These are phyloP conservation scores for Kentomonas sorsogonicus DNA, from an alignment of 208 protist species.

Conservation along the genomic window DNA sequence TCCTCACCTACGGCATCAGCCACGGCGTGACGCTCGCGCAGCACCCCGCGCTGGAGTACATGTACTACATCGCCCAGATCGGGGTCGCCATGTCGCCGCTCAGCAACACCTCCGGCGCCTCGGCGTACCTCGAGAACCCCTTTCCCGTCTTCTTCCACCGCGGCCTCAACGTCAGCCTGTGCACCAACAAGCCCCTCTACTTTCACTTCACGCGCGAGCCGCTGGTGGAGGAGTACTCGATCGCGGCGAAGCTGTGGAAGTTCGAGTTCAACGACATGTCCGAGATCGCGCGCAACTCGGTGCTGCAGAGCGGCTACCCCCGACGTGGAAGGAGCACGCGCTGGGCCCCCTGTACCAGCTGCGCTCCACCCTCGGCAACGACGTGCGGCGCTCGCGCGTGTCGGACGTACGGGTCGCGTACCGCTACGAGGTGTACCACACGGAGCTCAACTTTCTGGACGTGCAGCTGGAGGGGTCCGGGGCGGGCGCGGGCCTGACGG, in stretches of 20 bases:
- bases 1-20: constrained; percentile 93
- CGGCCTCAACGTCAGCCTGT: constrained; percentile 96
- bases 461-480: constrained; percentile 41
- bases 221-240: constrained; percentile 98
- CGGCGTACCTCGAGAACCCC: constrained; percentile 94
- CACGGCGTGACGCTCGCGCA: constrained; percentile 96
- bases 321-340: constrained; percentile 90
- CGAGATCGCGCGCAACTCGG: constrained; percentile 98
- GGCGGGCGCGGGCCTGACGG: constrained; percentile 16
- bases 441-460: constrained; percentile 85
- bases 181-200: constrained; percentile 97
- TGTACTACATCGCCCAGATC: constrained; percentile 97
- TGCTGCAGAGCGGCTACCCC: constrained; percentile 94
- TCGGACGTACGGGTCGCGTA: constrained; percentile 94
- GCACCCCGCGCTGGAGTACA: constrained; percentile 95
- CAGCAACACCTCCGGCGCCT: constrained; percentile 97
- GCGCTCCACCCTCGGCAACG: constrained; percentile 88
- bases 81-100: constrained; percentile 97
- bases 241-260: constrained; percentile 97
- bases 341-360: constrained; percentile 90
- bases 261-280: constrained; percentile 96
- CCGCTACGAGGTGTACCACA: constrained; percentile 91
- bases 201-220: constrained; percentile 95
- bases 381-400: constrained; percentile 93
- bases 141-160: constrained; percentile 94